Evolutionary conservation across 257 asterid genomes (phyloP), one percentile per base, ranked within the genome.

Genomic region (Misopates orontium): DNA sequence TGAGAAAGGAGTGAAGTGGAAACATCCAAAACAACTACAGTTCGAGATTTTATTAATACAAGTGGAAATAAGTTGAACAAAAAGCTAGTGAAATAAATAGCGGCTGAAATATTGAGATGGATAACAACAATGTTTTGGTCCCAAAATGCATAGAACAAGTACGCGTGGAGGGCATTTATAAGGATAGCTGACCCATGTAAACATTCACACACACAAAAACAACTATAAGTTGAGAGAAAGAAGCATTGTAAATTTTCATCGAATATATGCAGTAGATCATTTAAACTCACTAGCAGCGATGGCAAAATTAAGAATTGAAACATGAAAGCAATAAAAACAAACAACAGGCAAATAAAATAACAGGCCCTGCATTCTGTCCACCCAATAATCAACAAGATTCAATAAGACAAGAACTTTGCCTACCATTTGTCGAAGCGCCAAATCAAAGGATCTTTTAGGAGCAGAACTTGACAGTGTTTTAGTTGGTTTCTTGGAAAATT

Each of bases 401-500:
- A 71, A 65, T 45, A 68, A 64, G 40, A 69, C 56, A 71, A 68
- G 56, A 76, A 75, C 65, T 65, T 66, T 57, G 65, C 72, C 60
- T 86, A 90, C 99, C 94, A 75, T 80, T 78, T 85, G 96, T 66
- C 95, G 85, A 66, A 84, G 82, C 64, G 95, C 90, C 85, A 79
- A 39, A 78, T 92, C 98, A 73, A 85, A 84, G 74, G 96, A 83
- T 84, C 99, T 83, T 79, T 90, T 93, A 4, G 99, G 97, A 67
- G 87, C 95, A 60, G 96, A 87, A 75, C 80, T 82, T 21, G 94
- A 80, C 73, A 83, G 71, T 56, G 71, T 58, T 74, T 79, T 87
- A 58, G 73, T 66, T 45, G 92, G 86, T 73, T 85, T 88, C 86
- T 82, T 90, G 57, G 91, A 73, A 70, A 75, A 68, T 28, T 84